These are phyloP conservation scores for Arthrobotrys megalospora DNA, from an alignment of 2,329 filamentous ascomycete species.

Conservation along the genomic window DNA sequence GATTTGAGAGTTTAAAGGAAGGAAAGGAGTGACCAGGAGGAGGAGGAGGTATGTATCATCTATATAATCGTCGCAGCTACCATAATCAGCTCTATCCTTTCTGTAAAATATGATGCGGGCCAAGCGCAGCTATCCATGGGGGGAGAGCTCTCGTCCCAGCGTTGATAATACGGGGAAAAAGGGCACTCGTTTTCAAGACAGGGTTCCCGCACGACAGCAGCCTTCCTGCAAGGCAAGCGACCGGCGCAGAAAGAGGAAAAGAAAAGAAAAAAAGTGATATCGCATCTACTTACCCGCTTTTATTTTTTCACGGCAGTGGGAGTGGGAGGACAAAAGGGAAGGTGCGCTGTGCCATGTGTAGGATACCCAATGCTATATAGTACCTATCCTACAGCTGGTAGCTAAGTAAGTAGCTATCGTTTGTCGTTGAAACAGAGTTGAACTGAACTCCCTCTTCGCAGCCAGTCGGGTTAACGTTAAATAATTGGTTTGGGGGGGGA, in stretches of 20 bases:
- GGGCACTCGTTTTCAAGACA: too few relatives aligned
- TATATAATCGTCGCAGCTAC: neutral
- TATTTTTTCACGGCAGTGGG: neutral
- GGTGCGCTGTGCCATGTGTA: conserved; percentile 24
- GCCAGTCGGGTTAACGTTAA: neutral
- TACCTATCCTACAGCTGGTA: neutral
- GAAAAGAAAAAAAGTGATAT: neutral
- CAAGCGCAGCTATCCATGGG: too few relatives aligned
- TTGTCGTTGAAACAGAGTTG: conserved; percentile 33
- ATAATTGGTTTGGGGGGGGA: neutral
- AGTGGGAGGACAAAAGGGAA: conserved; percentile 1
- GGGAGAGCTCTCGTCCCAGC: neutral
- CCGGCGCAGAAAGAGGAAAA: neutral
- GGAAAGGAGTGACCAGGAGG: neutral
- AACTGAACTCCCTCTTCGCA: neutral
- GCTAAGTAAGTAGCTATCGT: neutral
- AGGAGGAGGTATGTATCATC: conserved; percentile 2
- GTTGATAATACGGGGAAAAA: conserved; percentile 7
- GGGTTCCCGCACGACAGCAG: conserved; percentile 2
- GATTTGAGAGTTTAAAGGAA: neutral
- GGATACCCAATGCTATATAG: neutral
- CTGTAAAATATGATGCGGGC: neutral
- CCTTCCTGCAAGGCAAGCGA: conserved; percentile 6
- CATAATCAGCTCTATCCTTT: neutral
- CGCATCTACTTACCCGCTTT: conserved; percentile 39